Conservation (phyloP, 306 rosid species). For the Quercus cerris region DNA sequence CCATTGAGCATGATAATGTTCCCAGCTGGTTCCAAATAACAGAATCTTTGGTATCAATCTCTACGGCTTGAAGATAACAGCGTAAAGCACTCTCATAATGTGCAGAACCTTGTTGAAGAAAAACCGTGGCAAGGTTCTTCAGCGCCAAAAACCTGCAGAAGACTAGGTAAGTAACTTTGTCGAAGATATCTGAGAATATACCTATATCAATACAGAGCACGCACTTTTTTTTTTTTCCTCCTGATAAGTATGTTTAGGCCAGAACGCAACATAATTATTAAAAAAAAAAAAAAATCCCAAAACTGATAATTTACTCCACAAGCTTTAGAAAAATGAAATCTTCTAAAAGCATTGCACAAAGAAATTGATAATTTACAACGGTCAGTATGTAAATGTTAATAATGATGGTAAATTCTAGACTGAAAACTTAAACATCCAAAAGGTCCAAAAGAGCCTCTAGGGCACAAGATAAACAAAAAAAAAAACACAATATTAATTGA, state of each 20-base stretch:
- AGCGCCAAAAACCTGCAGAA: slow-evolving; percentile 82
- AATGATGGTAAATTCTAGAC: neutral
- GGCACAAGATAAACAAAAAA: slow-evolving; percentile 3
- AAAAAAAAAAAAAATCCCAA: neutral
- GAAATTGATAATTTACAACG: neutral
- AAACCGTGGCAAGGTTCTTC: slow-evolving; percentile 92
- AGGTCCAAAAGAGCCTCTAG: neutral
- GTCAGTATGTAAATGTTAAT: neutral
- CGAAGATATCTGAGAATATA: neutral
- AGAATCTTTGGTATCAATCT: slow-evolving; percentile 91
- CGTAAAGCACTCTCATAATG: slow-evolving; percentile 75
- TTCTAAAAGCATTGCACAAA: neutral
- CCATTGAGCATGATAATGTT: slow-evolving; percentile 91
- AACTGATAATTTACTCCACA: neutral
- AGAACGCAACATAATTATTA: neutral
- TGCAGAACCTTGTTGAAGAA: slow-evolving; percentile 83
- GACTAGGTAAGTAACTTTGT: slow-evolving; percentile 19
- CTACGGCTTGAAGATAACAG: slow-evolving; percentile 98
- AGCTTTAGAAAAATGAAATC: neutral
- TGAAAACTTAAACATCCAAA: neutral
- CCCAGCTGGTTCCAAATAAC: slow-evolving; percentile 98
- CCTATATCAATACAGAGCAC: neutral
- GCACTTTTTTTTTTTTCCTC: neutral
- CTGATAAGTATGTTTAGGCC: no score
- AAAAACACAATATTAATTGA: slow-evolving; percentile 7